phyloP scores from a whole-genome alignment of 2,329 filamentous ascomycete species.

The Simplicillium sp. region DNA sequence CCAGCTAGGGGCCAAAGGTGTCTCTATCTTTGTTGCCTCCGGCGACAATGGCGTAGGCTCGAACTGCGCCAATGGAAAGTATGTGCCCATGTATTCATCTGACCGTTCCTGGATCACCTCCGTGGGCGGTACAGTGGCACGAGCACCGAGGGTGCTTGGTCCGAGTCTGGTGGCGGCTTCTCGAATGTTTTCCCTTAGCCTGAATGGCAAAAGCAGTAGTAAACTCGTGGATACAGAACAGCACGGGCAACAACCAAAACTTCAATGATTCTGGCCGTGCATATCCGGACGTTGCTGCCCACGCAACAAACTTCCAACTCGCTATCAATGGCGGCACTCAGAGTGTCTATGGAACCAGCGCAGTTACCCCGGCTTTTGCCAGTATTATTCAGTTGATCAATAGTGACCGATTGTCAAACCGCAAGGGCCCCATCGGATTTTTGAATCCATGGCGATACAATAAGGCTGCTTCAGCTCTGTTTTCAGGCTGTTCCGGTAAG shows the following conservation, averaged over 20 bases:
- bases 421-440: not conserved
- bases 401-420: not conserved
- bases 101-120: not conserved
- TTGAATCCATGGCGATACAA: not conserved
- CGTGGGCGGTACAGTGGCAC: constrained; percentile 27
- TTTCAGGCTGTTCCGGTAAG: not conserved
- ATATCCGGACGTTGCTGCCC: not conserved
- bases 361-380: not conserved
- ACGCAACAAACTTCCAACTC: not conserved
- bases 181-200: constrained; percentile 35
- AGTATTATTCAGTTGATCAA: not conserved
- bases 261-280: not conserved
- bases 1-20: constrained; percentile 42
- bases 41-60: not conserved
- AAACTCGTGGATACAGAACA: constrained; percentile 3
- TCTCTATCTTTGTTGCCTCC: constrained; percentile 33
- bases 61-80: constrained; percentile 2
- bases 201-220: constrained; percentile 32
- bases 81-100: constrained; percentile 14
- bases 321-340: constrained; percentile 1
- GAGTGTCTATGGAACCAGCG: not conserved
- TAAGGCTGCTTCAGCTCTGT: not conserved
- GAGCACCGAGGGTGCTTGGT: constrained; percentile 31
- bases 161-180: constrained; percentile 35
- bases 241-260: constrained; percentile 5